A percentile compares a stretch with the other conserved stretches of the same genome.
Conservation (phyloP, 2,329 filamentous ascomycete species). For the Paecilomyces fulvus region DNA sequence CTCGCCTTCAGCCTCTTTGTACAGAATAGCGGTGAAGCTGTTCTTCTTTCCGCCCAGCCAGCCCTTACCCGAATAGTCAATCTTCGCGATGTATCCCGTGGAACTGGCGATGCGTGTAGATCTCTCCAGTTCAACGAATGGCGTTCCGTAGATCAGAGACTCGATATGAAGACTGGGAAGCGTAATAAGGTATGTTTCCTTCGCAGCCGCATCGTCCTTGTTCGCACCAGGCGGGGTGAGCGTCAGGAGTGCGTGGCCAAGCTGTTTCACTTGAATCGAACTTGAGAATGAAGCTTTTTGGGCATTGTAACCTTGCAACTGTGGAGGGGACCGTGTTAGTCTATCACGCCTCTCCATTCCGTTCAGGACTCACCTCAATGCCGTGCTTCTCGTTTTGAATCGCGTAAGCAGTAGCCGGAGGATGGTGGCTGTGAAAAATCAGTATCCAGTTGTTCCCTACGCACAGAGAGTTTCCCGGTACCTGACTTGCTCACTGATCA, state of each 20-base stretch:
- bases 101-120: slow-evolving; percentile 78
- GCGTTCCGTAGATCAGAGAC: slow-evolving; percentile 64
- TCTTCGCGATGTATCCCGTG: slow-evolving; percentile 76
- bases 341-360: not conserved
- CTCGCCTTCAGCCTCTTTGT: slow-evolving; percentile 57
- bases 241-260: slow-evolving; percentile 78
- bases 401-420: slow-evolving; percentile 87
- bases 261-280: slow-evolving; percentile 91
- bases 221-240: slow-evolving; percentile 49
- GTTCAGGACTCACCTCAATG: slow-evolving; percentile 41
- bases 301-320: slow-evolving; percentile 76
- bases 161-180: slow-evolving; percentile 89
- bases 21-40: slow-evolving; percentile 68
- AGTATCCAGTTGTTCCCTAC: slow-evolving; percentile 3
- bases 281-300: slow-evolving; percentile 92
- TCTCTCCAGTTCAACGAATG: slow-evolving; percentile 85
- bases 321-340: slow-evolving; percentile 2
- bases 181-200: slow-evolving; percentile 79
- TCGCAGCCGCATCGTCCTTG: slow-evolving; percentile 29
- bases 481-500: slow-evolving; percentile 92
- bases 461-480: slow-evolving; percentile 11
- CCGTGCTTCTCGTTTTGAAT: slow-evolving; percentile 82
- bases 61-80: slow-evolving; percentile 88
- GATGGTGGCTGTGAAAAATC: slow-evolving; percentile 60
- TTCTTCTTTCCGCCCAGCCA: slow-evolving; percentile 98